Evolutionary conservation across 768 basidiomycete genomes (phyloP).

Genomic region (Phanerodontia chrysosporium): DNA sequence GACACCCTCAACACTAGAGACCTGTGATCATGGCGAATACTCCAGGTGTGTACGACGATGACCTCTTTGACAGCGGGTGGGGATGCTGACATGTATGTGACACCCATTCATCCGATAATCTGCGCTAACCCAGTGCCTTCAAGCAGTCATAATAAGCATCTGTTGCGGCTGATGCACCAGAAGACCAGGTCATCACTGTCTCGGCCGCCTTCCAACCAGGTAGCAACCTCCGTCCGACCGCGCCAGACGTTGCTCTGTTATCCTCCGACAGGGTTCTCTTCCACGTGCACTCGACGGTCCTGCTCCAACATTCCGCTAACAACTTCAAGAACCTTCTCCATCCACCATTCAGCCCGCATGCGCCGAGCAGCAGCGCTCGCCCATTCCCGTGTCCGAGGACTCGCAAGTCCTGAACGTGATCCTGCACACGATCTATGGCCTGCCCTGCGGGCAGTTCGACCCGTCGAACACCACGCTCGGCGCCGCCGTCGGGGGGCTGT

Average conservation of each 20-base stretch:
- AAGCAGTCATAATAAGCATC: too few relatives aligned
- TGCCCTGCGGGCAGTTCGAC: conserved; percentile 73
- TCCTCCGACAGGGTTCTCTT: conserved; percentile 83
- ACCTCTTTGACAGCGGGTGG: too few relatives aligned
- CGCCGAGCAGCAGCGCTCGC: conserved; percentile 34
- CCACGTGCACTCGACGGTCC: conserved; percentile 63
- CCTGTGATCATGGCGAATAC: too few relatives aligned
- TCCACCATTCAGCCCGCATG: conserved; percentile 30
- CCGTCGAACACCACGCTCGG: conserved; percentile 58
- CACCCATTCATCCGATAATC: too few relatives aligned
- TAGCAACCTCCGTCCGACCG: conserved; percentile 46
- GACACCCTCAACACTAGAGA: too few relatives aligned
- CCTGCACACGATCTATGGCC: conserved; percentile 66
- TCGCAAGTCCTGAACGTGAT: conserved; percentile 67
- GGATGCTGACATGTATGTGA: too few relatives aligned
- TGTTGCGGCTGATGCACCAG: too few relatives aligned
- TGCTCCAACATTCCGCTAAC: conserved; percentile 63
- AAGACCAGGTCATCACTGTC: conserved; percentile 51
- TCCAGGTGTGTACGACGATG: too few relatives aligned
- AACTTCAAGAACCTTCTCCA: conserved; percentile 55
- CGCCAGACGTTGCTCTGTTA: conserved; percentile 61
- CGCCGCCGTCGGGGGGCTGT: conserved; percentile 51
- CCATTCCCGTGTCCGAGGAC: conserved; percentile 55
- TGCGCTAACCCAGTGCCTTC: too few relatives aligned
- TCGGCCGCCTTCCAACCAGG: conserved; percentile 80